Evolutionary conservation across 2,329 filamentous ascomycete genomes (phyloP).

Genomic region (Beauveria australis): DNA sequence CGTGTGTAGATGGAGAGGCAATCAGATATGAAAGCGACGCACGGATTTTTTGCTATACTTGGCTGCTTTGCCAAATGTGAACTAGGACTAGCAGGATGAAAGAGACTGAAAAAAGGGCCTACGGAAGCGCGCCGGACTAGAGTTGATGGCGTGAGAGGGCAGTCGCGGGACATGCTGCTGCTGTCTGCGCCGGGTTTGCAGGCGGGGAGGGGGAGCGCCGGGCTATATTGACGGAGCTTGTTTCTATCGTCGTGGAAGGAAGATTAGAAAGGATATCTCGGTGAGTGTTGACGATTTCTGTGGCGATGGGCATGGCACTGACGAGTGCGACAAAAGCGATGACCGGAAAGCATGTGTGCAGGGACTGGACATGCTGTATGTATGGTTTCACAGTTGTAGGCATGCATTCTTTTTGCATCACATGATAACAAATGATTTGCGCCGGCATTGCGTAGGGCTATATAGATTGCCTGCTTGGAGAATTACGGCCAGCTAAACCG

Average conservation of each 20-base stretch:
- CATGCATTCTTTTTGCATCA: no score
- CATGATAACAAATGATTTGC: not conserved
- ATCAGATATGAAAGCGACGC: not conserved
- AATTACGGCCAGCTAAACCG: not conserved
- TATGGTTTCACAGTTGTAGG: not conserved
- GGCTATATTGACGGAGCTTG: not conserved
- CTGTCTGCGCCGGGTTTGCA: not conserved
- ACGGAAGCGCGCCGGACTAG: not conserved
- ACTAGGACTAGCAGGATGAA: constrained; percentile 2
- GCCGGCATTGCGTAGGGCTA: not conserved
- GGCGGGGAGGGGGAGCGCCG: not conserved
- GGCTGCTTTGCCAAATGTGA: constrained; percentile 6
- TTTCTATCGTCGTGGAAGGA: not conserved
- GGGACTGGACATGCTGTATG: not conserved
- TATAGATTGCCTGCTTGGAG: not conserved
- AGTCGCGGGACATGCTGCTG: not conserved
- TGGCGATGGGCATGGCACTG: constrained; percentile 5
- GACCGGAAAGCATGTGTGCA: not conserved
- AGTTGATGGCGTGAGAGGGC: not conserved
- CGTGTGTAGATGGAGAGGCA: not conserved
- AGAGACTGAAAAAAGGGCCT: not conserved
- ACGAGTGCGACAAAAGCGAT: constrained; percentile 5
- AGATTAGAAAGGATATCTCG: fast-evolving
- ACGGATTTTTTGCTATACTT: constrained; percentile 3
- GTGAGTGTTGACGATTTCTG: not conserved